Evolutionary conservation across 2,329 filamentous ascomycete species (phyloP), one percentile per base, ranked within the genome.

Genomic region (Hansfordia pulvinata): DNA sequence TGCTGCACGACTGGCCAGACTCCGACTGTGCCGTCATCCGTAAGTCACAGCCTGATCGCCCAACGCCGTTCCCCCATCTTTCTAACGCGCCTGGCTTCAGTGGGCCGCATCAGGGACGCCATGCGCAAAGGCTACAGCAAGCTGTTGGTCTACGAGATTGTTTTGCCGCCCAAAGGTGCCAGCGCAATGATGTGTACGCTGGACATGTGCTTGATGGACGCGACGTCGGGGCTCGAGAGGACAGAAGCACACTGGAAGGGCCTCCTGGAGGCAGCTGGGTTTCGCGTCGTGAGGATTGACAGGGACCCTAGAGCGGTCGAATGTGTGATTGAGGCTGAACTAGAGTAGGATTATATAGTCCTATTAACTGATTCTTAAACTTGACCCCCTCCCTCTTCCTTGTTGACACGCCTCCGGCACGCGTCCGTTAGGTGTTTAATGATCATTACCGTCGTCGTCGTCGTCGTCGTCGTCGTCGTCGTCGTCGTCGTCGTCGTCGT

Each of bases 1-100:
- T 59, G 10, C 41, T 59, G 8, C 54, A 59, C 20, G 53, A 59
- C 31, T 59, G 50, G 52, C 41, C 48, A 0, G 49, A 59, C 26
- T 37, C 36, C 8, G 36, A 46, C 11, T 44, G 44, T 0, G 12
- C 33, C 4, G 21, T 34, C 10, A 56, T 58, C 17, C 30, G n/a
- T n/a, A n/a, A n/a, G n/a, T n/a, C n/a, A n/a, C n/a, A n/a, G n/a
- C n/a, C n/a, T n/a, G n/a, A n/a, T n/a, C n/a, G n/a, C n/a, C n/a
- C n/a, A n/a, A n/a, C n/a, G n/a, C n/a, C n/a, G n/a, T n/a, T n/a
- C n/a, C n/a, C n/a, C n/a, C n/a, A n/a, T n/a, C n/a, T n/a, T n/a
- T n/a, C n/a, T n/a, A n/a, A n/a, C n/a, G n/a, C n/a, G n/a, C n/a
- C n/a, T n/a, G n/a, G n/a, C n/a, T n/a, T n/a, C n/a, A n/a, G n/a